phyloP scores from a whole-genome alignment of 768 basidiomycete species.

The Tylopilus sp. region DNA sequence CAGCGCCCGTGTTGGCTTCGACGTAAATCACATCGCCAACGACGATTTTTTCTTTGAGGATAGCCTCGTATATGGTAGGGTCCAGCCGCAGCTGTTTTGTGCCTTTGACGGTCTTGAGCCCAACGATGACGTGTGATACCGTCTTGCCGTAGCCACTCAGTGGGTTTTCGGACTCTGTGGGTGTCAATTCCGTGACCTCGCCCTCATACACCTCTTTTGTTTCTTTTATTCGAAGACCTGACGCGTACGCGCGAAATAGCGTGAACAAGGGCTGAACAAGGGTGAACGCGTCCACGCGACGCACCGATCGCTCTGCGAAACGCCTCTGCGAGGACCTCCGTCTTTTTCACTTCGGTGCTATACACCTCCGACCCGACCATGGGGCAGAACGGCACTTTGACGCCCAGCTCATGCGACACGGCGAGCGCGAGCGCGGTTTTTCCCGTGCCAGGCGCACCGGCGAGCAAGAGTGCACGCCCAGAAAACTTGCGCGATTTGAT shows the following conservation, averaged over 20 bases:
- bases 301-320: constrained; percentile 94
- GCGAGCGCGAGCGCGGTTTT: constrained; percentile 98
- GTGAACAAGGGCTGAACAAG: neutral
- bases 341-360: constrained; percentile 97
- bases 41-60: constrained; percentile 94
- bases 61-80: constrained; percentile 94
- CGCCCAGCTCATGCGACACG: constrained; percentile 89
- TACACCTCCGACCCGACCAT: constrained; percentile 99
- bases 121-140: constrained; percentile 94
- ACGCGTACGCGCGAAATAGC: neutral
- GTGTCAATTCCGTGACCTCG: constrained; percentile 95
- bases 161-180: constrained; percentile 95
- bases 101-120: constrained; percentile 88
- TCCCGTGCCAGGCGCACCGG: constrained; percentile 95
- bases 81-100: constrained; percentile 94
- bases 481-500: constrained; percentile 92
- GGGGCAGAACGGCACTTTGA: constrained; percentile 95
- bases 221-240: constrained; percentile 93
- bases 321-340: constrained; percentile 92
- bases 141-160: constrained; percentile 98
- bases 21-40: constrained; percentile 97
- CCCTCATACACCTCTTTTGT: constrained; percentile 99
- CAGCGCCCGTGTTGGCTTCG: constrained; percentile 90
- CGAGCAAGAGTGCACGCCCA: constrained; percentile 87
- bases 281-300: constrained; percentile 25